Evolutionary conservation across 2,329 filamentous ascomycete genomes (phyloP).

Genomic region (Fusarium torreyae): DNA sequence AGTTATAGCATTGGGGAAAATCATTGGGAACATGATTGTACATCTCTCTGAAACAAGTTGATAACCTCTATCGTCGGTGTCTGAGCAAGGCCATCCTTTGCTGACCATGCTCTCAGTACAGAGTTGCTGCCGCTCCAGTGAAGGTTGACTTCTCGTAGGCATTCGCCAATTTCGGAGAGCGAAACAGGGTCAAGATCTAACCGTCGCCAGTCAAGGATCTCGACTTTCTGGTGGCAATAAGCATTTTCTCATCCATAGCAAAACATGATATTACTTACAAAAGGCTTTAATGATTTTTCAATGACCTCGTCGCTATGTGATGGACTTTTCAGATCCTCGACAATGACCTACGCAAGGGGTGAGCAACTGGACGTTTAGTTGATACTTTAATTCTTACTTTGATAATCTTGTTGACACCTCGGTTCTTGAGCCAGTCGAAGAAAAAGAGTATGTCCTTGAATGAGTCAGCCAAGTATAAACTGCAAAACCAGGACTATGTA

Average conservation of each 20-base stretch:
- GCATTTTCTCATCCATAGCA: not conserved
- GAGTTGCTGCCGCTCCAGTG: slow-evolving; percentile 31
- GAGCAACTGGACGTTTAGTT: too few species aligned
- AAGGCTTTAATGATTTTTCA: slow-evolving; percentile 9
- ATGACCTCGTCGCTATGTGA: slow-evolving; percentile 29
- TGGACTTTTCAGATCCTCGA: slow-evolving; percentile 20
- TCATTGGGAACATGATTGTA: not conserved
- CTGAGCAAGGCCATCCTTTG: slow-evolving; percentile 11
- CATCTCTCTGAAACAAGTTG: slow-evolving; percentile 14
- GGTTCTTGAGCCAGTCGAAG: slow-evolving; percentile 11
- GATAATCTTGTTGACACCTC: slow-evolving; percentile 6
- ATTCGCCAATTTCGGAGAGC: slow-evolving; percentile 1
- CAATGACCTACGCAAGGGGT: slow-evolving; percentile 5
- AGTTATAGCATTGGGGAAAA: too few species aligned
- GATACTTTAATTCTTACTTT: slow-evolving; percentile 1
- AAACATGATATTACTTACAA: not conserved
- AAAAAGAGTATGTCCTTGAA: slow-evolving; percentile 24
- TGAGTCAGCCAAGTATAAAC: not conserved
- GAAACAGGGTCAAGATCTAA: not conserved
- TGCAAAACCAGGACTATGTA: not conserved
- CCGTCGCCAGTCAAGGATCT: not conserved
- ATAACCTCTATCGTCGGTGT: slow-evolving; percentile 5
- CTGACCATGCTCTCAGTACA: slow-evolving; percentile 20
- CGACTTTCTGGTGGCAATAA: not conserved
- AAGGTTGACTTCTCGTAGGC: slow-evolving; percentile 18